These are phyloP conservation scores for Beauveria pseudobassiana DNA, from an alignment of 2,329 filamentous ascomycete genomes.

Conservation along the genomic window DNA sequence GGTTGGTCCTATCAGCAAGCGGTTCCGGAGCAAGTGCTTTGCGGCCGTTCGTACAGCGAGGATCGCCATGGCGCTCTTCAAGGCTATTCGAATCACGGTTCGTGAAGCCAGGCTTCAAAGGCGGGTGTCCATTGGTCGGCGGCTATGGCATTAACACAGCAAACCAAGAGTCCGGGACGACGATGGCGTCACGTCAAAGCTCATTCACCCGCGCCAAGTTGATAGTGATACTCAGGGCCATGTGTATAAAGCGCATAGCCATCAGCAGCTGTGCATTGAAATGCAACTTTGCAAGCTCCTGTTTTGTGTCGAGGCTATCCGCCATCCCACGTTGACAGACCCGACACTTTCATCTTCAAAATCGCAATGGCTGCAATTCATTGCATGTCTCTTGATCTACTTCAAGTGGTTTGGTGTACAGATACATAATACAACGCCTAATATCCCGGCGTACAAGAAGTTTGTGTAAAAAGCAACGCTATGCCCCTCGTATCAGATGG, in stretches of 20 bases:
- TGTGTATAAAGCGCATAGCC: too few relatives aligned
- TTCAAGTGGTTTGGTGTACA: constrained; percentile 10
- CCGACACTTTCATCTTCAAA: neutral
- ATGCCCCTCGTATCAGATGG: constrained; percentile 1
- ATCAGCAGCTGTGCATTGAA: too few relatives aligned
- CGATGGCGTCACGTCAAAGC: too few relatives aligned
- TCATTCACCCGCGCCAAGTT: too few relatives aligned
- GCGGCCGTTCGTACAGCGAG: neutral
- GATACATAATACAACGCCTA: constrained; percentile 11
- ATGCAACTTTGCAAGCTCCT: too few relatives aligned
- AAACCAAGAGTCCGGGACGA: too few relatives aligned
- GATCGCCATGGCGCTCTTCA: too few relatives aligned
- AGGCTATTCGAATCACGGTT: neutral
- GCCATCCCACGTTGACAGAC: too few relatives aligned
- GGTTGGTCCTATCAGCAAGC: neutral
- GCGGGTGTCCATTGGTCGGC: too few relatives aligned
- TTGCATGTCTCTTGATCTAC: constrained; percentile 4
- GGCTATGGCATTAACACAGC: too few relatives aligned
- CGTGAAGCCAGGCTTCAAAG: neutral
- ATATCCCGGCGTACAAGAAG: constrained; percentile 6
- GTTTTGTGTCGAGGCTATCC: too few relatives aligned
- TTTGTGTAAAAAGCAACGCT: constrained; percentile 10
- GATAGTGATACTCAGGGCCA: too few relatives aligned
- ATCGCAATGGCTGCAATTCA: neutral
- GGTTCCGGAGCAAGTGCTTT: neutral